Evolutionary conservation across 2,329 filamentous ascomycete genomes (phyloP).

Genomic region (Elsinoe arachidis): DNA sequence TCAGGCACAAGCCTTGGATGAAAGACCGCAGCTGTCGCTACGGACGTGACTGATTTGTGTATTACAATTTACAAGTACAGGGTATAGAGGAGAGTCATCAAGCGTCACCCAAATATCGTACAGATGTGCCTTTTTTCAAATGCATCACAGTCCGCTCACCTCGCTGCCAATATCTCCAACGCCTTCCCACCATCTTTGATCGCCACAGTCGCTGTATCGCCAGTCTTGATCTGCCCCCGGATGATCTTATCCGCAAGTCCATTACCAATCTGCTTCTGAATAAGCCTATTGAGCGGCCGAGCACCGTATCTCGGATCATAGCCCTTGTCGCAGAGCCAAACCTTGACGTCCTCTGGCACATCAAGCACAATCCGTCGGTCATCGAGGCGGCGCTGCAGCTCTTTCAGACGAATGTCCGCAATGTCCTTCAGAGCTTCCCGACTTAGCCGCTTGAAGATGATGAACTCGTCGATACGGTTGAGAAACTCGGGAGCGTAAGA

Average conservation of each 20-base stretch:
- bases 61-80: not conserved
- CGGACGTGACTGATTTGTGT: too few species aligned
- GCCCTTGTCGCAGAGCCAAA: constrained; percentile 81
- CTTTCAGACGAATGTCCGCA: constrained; percentile 80
- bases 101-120: not conserved
- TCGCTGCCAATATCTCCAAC: constrained; percentile 22
- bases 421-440: constrained; percentile 75
- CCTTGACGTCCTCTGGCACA: constrained; percentile 62
- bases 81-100: not conserved
- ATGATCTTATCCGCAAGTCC: constrained; percentile 87
- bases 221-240: constrained; percentile 66
- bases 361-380: constrained; percentile 73
- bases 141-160: not conserved
- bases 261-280: constrained; percentile 83
- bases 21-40: too few species aligned
- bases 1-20: too few species aligned
- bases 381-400: constrained; percentile 73
- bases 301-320: constrained; percentile 91
- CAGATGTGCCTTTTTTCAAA: not conserved
- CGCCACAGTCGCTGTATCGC: constrained; percentile 62
- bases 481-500: constrained; percentile 85
- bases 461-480: constrained; percentile 94
- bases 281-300: constrained; percentile 80
- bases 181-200: constrained; percentile 51
- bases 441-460: constrained; percentile 84